These are phyloP conservation scores for Noccaea bulbosa DNA, from an alignment of 345 rosid genomes.

Conservation along the genomic window DNA sequence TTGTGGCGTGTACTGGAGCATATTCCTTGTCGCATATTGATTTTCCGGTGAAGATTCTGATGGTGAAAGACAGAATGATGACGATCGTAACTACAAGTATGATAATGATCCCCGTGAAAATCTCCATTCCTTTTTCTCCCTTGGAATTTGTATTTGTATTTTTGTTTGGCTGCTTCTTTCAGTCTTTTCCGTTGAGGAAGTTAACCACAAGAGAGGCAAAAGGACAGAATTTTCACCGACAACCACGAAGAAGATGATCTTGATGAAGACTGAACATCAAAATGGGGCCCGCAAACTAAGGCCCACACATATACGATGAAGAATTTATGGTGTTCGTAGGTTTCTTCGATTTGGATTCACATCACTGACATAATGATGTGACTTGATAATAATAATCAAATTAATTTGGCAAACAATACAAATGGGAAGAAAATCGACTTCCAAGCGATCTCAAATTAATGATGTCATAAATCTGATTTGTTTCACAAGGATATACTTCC, in stretches of 20 bases:
- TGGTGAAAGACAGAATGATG: conserved; percentile 28
- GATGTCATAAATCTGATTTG: too few relatives aligned
- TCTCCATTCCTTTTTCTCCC: conserved; percentile 26
- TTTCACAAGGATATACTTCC: too few relatives aligned
- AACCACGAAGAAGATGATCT: background rate
- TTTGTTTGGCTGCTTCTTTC: background rate
- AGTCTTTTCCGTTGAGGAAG: background rate
- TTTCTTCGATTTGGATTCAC: too few relatives aligned
- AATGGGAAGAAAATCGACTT: too few relatives aligned
- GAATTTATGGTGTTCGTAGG: too few relatives aligned
- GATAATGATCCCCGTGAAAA: conserved; percentile 34
- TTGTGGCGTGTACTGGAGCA: conserved; percentile 61
- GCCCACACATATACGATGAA: conserved; percentile 3
- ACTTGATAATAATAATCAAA: too few relatives aligned
- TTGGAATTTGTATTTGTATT: background rate
- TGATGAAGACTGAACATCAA: too few relatives aligned
- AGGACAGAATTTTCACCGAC: background rate
- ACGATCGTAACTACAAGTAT: conserved; percentile 34
- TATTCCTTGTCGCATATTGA: conserved; percentile 51
- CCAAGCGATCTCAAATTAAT: too few relatives aligned
- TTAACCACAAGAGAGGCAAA: background rate
- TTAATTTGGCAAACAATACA: too few relatives aligned
- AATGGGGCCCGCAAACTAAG: background rate
- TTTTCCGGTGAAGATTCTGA: conserved; percentile 54
- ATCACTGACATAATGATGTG: too few relatives aligned